Base-by-base conservation (phyloP, 345 rosid species). In the Moricandia arvensis region DNA sequence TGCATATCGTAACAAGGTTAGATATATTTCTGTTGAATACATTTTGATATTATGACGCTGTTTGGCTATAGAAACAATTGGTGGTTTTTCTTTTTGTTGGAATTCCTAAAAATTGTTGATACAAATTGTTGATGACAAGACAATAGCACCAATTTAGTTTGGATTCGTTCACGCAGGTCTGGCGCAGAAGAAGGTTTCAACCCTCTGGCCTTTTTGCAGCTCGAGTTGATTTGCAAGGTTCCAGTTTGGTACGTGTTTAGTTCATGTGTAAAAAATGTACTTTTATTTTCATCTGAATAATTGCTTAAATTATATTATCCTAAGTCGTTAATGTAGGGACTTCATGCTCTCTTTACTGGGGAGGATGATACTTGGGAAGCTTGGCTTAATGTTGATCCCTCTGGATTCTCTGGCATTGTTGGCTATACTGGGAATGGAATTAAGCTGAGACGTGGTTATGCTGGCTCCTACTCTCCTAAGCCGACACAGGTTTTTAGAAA, bases 311-410 rank as follows among this genome's bases (percentile, higher is more conserved):
- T 21, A 67, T 10, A 47, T 68, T 54, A 68, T 66, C 21, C 66
- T 12, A 49, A 41, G 69, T 7, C 76, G 65, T 74, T 45, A 64
- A 30, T 81, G 61, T 70, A 95, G 99, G 98, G 98, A 78, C 93
- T 93, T 74, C 93, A 95, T 85, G 90, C 91, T 7, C 88, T 95
- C 68, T 93, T 90, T 83, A 95, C 93, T 0, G 98, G 98, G 72
- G 99, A 95, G 86, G 98, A 92, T 82, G 81, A 89, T 66, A 90
- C 97, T 31, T 95, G 99, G 99, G 98, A 95, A 81, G 97, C 98
- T 47, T 93, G 94, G 97, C 89, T 95, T 59, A 90, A 82, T 79
- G 89, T 86, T 77, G 97, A 93, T 75, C 86, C 90, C 26, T 86
- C 91, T 77, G 91, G 98, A 12, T 85, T 93, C 83, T 82, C 93